Percentiles rank a stretch among this genome's conserved stretches.
phyloP scores from a whole-genome alignment of 495 filamentous ascomycete genomes.

The Aspergillus campestris region DNA sequence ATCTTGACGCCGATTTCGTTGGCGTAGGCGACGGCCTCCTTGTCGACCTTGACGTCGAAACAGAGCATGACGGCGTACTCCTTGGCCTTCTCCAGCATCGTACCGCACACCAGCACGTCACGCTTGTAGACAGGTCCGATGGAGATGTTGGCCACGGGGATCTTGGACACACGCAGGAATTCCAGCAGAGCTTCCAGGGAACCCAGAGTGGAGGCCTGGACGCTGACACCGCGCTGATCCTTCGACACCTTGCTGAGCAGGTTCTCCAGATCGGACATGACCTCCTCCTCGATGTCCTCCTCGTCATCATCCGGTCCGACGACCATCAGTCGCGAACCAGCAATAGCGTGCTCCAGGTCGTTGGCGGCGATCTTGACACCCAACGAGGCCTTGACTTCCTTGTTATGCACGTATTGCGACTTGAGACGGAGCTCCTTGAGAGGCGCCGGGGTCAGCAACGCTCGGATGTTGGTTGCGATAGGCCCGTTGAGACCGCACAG shows the following conservation, averaged over 20 bases:
- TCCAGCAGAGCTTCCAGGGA: conserved; percentile 95
- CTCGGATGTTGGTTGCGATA: conserved; percentile 91
- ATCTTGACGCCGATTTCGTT: conserved; percentile 96
- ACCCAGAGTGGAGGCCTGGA: conserved; percentile 95
- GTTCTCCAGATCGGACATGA: conserved; percentile 90
- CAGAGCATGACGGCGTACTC: conserved; percentile 99
- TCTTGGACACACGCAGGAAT: conserved; percentile 89
- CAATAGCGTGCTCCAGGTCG: conserved; percentile 92
- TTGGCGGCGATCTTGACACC: conserved; percentile 99
- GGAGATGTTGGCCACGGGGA: conserved; percentile 93
- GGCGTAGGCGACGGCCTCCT: conserved; percentile 85
- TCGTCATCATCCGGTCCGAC: conserved; percentile 94
- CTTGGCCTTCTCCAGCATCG: conserved; percentile 93
- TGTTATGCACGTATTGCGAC: conserved; percentile 95
- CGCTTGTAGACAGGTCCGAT: conserved; percentile 98
- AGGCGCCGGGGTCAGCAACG: conserved; percentile 89
- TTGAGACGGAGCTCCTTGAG: conserved; percentile 93
- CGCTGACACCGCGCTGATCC: conserved; percentile 86
- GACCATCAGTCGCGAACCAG: conserved; percentile 87
- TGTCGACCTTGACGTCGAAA: conserved; percentile 99
- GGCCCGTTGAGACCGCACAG: conserved; percentile 91
- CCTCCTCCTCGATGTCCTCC: conserved; percentile 91
- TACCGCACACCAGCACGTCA: conserved; percentile 92
- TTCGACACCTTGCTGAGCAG: conserved; percentile 84
- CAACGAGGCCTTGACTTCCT: conserved; percentile 95